Percentiles rank a stretch among this genome's conserved stretches.
phyloP scores from a whole-genome alignment of 306 rosid genomes.

The Prinsepia uniflora region DNA sequence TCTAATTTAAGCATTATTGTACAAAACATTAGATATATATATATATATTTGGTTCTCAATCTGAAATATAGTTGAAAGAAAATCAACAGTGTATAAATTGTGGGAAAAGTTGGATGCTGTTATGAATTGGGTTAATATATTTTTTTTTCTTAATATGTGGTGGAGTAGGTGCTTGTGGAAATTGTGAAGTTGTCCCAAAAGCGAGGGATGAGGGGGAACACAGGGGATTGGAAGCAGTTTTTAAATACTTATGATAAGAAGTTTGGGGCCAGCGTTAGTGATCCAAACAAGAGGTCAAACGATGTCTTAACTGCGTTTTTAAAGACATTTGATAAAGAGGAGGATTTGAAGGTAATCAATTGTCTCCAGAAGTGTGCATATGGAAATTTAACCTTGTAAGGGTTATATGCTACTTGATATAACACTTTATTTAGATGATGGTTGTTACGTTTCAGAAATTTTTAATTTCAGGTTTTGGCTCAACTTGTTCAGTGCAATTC shows the following conservation, averaged over 20 bases:
- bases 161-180: conserved; percentile 59
- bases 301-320: conserved; percentile 58
- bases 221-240: conserved; percentile 84
- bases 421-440: not conserved
- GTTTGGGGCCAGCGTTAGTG: conserved; percentile 67
- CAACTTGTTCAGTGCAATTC: conserved; percentile 48
- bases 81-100: not conserved
- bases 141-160: not conserved
- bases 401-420: conserved; percentile 17
- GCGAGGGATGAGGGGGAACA: conserved; percentile 56
- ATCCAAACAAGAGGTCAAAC: conserved; percentile 63
- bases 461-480: conserved; percentile 43
- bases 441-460: not conserved
- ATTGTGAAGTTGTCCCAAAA: conserved; percentile 63
- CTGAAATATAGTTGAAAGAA: no score
- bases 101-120: not conserved
- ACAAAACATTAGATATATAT: not conserved
- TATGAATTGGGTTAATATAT: not conserved
- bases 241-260: conserved; percentile 44
- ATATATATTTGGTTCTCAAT: not conserved
- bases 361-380: not conserved
- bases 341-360: conserved; percentile 51
- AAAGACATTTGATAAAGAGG: conserved; percentile 51
- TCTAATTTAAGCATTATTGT: not conserved
- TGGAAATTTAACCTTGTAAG: not conserved